phyloP scores from a whole-genome alignment of 352 stramenopile species.

The Pythium vanterpoolii region DNA sequence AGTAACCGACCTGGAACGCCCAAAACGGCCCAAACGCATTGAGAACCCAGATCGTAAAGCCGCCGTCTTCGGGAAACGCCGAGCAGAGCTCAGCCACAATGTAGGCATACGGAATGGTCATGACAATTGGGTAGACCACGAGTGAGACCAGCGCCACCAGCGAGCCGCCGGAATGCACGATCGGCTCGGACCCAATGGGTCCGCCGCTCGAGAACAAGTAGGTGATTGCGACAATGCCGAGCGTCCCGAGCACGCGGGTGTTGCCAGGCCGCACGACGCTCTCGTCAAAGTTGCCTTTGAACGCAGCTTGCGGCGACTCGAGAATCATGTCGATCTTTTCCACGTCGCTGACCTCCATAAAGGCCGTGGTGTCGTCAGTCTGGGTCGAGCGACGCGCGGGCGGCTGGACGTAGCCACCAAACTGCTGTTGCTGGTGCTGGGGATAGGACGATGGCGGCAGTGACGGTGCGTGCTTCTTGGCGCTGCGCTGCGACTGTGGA shows the following conservation, averaged over 20 bases:
- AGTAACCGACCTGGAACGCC: constrained; percentile 80
- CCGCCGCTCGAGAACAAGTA: constrained; percentile 45
- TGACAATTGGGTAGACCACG: constrained; percentile 52
- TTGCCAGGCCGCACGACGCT: constrained; percentile 6
- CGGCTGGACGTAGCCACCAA: no score
- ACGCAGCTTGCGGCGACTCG: constrained; percentile 21
- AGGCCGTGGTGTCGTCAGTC: no score
- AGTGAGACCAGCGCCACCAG: constrained; percentile 44
- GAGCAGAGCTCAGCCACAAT: constrained; percentile 67
- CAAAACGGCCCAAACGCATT: constrained; percentile 73
- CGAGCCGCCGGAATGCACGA: constrained; percentile 54
- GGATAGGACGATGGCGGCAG: no score
- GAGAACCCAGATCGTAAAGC: constrained; percentile 64
- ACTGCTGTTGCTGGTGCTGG: no score
- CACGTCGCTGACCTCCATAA: constrained; percentile 24
- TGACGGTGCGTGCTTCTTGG: no score
- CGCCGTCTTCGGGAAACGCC: constrained; percentile 71
- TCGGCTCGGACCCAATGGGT: constrained; percentile 48
- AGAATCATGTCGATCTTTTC: constrained; percentile 35
- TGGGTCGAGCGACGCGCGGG: no score
- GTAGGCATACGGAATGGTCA: constrained; percentile 53
- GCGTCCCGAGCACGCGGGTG: constrained; percentile 26
- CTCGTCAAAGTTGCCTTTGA: constrained; percentile 24
- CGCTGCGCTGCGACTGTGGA: no score
- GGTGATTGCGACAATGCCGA: constrained; percentile 29